phyloP scores from a whole-genome alignment of 202 grass and related monocot species.

The Elaeis oleifera region DNA sequence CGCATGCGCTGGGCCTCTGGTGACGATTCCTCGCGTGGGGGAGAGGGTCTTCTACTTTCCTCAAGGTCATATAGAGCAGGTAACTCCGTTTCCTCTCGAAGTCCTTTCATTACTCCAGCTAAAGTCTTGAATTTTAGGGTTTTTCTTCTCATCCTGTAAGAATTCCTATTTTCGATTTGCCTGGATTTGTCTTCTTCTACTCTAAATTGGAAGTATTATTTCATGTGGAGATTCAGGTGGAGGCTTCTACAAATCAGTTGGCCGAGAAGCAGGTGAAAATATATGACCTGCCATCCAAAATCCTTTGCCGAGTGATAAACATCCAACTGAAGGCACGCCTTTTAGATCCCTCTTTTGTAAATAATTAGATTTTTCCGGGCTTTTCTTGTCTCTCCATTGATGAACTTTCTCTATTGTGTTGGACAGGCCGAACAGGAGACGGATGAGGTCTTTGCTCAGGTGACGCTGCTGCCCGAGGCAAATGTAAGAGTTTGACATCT shows the following conservation, averaged over 20 bases:
- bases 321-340: constrained; percentile 74
- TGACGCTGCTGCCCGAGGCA: constrained; percentile 77
- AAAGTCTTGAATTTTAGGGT: too few relatives aligned
- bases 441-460: constrained; percentile 91
- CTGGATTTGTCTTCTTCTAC: neutral
- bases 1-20: constrained; percentile 81
- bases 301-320: constrained; percentile 87
- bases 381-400: neutral
- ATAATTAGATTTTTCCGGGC: neutral
- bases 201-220: constrained; percentile 4
- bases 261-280: constrained; percentile 71
- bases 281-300: constrained; percentile 73
- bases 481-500: constrained; percentile 34
- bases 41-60: constrained; percentile 95
- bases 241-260: constrained; percentile 91
- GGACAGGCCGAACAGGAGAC: constrained; percentile 73
- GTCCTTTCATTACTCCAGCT: neutral
- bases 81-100: constrained; percentile 1
- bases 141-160: too few relatives aligned
- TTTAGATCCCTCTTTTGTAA: neutral
- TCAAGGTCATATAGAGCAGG: constrained; percentile 96
- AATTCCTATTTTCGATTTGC: too few relatives aligned
- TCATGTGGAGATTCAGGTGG: constrained; percentile 39
- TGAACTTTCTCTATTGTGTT: neutral
- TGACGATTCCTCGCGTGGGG: constrained; percentile 48